Evolutionary conservation across 257 asterid genomes (phyloP).

Genomic region (Salvia splendens): DNA sequence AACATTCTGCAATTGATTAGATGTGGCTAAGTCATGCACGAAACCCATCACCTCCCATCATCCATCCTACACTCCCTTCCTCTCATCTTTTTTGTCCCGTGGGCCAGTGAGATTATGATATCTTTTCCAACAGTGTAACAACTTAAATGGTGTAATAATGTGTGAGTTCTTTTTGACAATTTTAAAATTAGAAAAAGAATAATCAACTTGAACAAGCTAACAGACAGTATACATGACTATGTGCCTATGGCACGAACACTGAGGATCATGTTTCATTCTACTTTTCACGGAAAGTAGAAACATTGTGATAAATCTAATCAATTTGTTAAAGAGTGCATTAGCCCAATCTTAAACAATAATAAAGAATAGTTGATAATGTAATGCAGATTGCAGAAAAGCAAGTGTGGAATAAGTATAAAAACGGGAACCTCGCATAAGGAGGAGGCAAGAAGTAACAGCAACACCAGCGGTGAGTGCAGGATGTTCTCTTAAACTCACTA

Average conservation of each 20-base stretch:
- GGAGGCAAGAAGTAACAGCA: conserved; percentile 60
- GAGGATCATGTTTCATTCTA: neutral
- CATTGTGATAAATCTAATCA: neutral
- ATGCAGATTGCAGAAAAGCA: neutral
- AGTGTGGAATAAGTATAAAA: neutral
- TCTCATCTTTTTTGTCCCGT: neutral
- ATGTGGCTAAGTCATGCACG: conserved; percentile 6
- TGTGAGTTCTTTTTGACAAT: neutral
- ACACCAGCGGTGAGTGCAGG: conserved; percentile 75
- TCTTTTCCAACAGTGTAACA: neutral
- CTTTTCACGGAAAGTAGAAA: neutral
- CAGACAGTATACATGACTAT: neutral
- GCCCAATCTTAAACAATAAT: neutral
- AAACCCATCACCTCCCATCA: neutral
- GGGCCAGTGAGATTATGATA: conserved; percentile 3
- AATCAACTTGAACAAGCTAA: neutral
- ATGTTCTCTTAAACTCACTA: conserved; percentile 55
- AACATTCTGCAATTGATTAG: neutral
- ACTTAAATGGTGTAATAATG: conserved; percentile 12
- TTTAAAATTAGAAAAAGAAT: neutral
- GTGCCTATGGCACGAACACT: neutral
- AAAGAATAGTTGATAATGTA: neutral
- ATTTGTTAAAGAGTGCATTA: neutral
- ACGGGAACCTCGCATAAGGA: conserved; percentile 70
- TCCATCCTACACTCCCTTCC: neutral